Conservation (phyloP, 2,329 filamentous ascomycete genomes). For the Lachnellula occidentalis region DNA sequence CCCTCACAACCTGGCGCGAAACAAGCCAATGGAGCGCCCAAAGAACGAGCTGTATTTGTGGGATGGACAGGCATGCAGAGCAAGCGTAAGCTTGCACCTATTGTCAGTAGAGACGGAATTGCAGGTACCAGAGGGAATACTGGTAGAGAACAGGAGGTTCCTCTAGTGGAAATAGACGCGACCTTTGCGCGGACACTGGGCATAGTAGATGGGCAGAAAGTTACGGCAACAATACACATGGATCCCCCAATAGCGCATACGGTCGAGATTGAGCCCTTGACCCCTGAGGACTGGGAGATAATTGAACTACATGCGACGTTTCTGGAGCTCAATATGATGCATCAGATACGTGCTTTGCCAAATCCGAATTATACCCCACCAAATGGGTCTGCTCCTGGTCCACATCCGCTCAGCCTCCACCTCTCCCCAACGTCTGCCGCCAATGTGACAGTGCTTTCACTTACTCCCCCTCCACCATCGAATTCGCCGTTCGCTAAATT, state of each 20-base stretch:
- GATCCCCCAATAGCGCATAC: slow-evolving; percentile 90
- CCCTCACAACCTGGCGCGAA: slow-evolving; percentile 43
- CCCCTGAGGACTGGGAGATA: slow-evolving; percentile 96
- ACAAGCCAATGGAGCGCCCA: slow-evolving; percentile 41
- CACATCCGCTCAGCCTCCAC: slow-evolving; percentile 84
- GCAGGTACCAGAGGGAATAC: slow-evolving; percentile 50
- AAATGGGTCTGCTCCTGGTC: slow-evolving; percentile 45
- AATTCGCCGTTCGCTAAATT: slow-evolving; percentile 83
- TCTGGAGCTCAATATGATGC: slow-evolving; percentile 85
- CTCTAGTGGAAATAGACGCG: slow-evolving; percentile 80
- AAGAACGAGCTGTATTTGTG: slow-evolving; percentile 70
- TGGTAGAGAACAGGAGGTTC: slow-evolving; percentile 66
- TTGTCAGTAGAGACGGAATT: slow-evolving; percentile 70
- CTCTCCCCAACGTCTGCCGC: slow-evolving; percentile 93
- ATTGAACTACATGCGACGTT: slow-evolving; percentile 97
- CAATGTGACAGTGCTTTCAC: slow-evolving; percentile 77
- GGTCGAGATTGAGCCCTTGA: slow-evolving; percentile 93
- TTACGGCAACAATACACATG: slow-evolving; percentile 67
- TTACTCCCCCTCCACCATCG: slow-evolving; percentile 67
- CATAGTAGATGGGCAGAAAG: slow-evolving; percentile 74
- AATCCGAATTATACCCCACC: slow-evolving; percentile 65
- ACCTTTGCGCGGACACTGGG: slow-evolving; percentile 74
- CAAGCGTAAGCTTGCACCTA: slow-evolving; percentile 70
- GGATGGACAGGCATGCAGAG: slow-evolving; percentile 99
- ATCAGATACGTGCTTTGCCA: slow-evolving; percentile 87